Evolutionary conservation across 352 stramenopile species (phyloP).

Genomic region (Pythium insidiosum): DNA sequence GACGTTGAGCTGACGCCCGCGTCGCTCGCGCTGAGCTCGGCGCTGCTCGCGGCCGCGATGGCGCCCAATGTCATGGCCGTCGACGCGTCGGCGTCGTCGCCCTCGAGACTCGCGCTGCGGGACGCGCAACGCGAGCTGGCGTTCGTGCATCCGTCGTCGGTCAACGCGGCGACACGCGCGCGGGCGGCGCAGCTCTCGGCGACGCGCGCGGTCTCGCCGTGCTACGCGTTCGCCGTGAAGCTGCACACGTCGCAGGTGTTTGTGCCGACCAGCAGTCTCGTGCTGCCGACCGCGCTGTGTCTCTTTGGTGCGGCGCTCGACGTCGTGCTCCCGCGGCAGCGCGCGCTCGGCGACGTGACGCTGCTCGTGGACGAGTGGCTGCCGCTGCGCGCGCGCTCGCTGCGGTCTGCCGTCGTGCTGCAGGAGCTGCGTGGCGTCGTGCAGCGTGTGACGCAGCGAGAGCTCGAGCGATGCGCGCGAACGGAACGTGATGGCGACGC

Average conservation of each 20-base stretch:
- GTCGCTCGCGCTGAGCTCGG: constrained; percentile 45
- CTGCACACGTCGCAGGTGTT: constrained; percentile 82
- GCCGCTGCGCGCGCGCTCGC: constrained; percentile 42
- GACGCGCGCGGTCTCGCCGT: no score
- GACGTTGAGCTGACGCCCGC: constrained; percentile 41
- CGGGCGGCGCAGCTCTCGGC: constrained; percentile 16
- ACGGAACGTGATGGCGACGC: no score
- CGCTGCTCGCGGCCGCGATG: constrained; percentile 75
- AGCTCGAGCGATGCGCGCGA: constrained; percentile 32
- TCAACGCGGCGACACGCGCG: constrained; percentile 55
- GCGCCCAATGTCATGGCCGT: constrained; percentile 90
- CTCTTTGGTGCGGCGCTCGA: constrained; percentile 69
- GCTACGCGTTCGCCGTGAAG: constrained; percentile 74
- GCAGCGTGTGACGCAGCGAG: constrained; percentile 20
- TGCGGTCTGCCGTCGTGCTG: constrained; percentile 43
- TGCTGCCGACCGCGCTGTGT: constrained; percentile 48
- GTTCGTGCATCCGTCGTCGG: constrained; percentile 59
- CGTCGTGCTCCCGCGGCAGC: constrained; percentile 29
- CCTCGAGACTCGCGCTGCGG: constrained; percentile 6
- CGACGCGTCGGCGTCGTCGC: constrained; percentile 27
- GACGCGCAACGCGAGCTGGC: constrained; percentile 34
- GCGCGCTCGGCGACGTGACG: constrained; percentile 25
- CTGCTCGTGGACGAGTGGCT: constrained; percentile 72
- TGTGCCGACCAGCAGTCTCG: constrained; percentile 55
- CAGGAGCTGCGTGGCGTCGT: constrained; percentile 31